A percentile compares a stretch with the other conserved stretches of the same genome.
These are phyloP conservation scores for Sporothrix pseudoabietina DNA, from an alignment of 2,329 filamentous ascomycete species.

Conservation along the genomic window DNA sequence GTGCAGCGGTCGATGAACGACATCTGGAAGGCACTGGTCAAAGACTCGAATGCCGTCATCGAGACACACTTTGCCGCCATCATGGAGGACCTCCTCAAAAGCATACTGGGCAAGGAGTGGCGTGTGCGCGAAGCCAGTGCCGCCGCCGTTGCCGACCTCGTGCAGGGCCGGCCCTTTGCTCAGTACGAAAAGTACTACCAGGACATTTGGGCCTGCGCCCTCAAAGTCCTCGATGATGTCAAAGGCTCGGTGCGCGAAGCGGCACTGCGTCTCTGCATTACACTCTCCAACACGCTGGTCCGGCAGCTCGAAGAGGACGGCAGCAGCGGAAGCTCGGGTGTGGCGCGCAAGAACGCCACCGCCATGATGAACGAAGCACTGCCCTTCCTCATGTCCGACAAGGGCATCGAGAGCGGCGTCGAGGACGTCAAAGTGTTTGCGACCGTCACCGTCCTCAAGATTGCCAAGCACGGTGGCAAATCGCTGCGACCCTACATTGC, in stretches of 20 bases:
- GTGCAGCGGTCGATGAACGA: slow-evolving; percentile 96
- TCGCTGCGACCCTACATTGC: slow-evolving; percentile 79
- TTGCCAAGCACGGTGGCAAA: slow-evolving; percentile 85
- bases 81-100: slow-evolving; percentile 81
- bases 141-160: slow-evolving; percentile 81
- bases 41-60: slow-evolving; percentile 76
- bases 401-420: slow-evolving; percentile 84
- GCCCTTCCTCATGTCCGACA: slow-evolving; percentile 85
- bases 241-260: slow-evolving; percentile 85
- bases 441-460: slow-evolving; percentile 78
- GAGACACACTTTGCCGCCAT: slow-evolving; percentile 85
- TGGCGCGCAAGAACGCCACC: slow-evolving; percentile 50
- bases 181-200: slow-evolving; percentile 84
- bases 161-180: slow-evolving; percentile 74
- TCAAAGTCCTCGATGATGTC: slow-evolving; percentile 94
- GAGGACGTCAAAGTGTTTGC: slow-evolving; percentile 86
- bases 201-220: slow-evolving; percentile 80
- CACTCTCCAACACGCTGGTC: slow-evolving; percentile 81
- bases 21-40: slow-evolving; percentile 96
- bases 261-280: slow-evolving; percentile 79
- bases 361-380: slow-evolving; percentile 84
- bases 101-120: slow-evolving; percentile 90
- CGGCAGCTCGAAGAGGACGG: slow-evolving; percentile 77
- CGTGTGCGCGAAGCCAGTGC: slow-evolving; percentile 90
- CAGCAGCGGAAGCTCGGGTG: slow-evolving; percentile 49